These are phyloP conservation scores for Pterula multifida DNA, from an alignment of 1,284 basidiomycete genomes.

Conservation along the genomic window DNA sequence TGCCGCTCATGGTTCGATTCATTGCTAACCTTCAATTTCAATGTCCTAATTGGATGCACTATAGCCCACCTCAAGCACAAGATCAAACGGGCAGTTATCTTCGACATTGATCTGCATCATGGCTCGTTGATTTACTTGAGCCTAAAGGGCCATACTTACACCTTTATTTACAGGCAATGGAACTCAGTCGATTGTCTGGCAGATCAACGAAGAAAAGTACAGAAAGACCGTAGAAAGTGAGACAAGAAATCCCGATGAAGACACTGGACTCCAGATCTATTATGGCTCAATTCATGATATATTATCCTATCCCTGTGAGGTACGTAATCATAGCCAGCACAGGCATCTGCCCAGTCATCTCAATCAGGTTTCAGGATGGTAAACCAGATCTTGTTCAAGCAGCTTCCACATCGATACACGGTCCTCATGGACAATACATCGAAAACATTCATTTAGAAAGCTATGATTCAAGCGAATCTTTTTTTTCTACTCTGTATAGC, in stretches of 20 bases:
- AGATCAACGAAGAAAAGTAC: slow-evolving; percentile 83
- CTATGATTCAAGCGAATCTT: slow-evolving; percentile 66
- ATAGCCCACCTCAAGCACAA: slow-evolving; percentile 73
- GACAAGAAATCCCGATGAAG: slow-evolving; percentile 20
- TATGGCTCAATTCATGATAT: slow-evolving; percentile 91
- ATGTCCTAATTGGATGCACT: background rate
- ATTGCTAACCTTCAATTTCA: background rate
- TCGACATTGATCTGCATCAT: slow-evolving; percentile 94
- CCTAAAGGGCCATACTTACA: slow-evolving; percentile 3
- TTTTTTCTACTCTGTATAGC: slow-evolving; percentile 67
- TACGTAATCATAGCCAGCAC: slow-evolving; percentile 17
- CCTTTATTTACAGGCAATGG: slow-evolving; percentile 71
- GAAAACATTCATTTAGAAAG: slow-evolving; percentile 84
- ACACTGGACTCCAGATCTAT: slow-evolving; percentile 59
- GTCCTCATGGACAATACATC: slow-evolving; percentile 82
- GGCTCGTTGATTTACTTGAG: slow-evolving; percentile 24
- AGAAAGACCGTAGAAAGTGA: slow-evolving; percentile 47
- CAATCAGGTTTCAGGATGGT: slow-evolving; percentile 49
- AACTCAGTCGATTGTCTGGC: slow-evolving; percentile 85
- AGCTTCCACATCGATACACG: slow-evolving; percentile 72
- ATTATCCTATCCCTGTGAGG: slow-evolving; percentile 87
- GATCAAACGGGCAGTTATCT: slow-evolving; percentile 72
- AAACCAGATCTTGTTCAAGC: slow-evolving; percentile 71
- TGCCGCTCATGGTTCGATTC: slow-evolving; percentile 67
- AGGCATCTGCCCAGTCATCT: background rate